Conservation (phyloP, 2,329 filamentous ascomycete genomes). For the Fusarium nygamai region DNA sequence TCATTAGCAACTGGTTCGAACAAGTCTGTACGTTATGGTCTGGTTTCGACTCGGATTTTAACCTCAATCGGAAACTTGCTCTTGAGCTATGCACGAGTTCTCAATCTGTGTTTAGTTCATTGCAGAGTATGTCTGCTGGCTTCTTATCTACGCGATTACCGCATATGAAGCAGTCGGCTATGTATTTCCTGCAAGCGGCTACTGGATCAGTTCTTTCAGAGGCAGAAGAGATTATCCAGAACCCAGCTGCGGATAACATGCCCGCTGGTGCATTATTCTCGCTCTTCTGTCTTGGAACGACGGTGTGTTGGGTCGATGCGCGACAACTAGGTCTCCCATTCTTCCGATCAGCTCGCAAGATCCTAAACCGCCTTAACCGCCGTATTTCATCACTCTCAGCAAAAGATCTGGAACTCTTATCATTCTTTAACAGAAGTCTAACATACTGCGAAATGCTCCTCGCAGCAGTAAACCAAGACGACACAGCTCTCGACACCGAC, state of each 20-base stretch:
- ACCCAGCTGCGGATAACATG: conserved; percentile 33
- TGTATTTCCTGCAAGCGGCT: conserved; percentile 48
- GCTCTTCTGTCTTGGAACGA: conserved; percentile 53
- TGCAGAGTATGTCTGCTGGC: conserved; percentile 55
- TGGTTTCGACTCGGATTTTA: conserved; percentile 52
- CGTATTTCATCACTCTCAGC: conserved; percentile 17
- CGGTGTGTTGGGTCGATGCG: conserved; percentile 53
- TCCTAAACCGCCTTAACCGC: conserved; percentile 42
- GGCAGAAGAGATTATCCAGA: conserved; percentile 41
- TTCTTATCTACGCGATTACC: conserved; percentile 50
- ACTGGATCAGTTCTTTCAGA: conserved; percentile 49
- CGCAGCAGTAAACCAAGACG: conserved; percentile 48
- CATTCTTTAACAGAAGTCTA: conserved; percentile 52
- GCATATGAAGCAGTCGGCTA: conserved; percentile 49
- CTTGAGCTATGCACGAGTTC: conserved; percentile 50
- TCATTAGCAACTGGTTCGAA: conserved; percentile 53
- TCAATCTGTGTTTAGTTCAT: conserved; percentile 49
- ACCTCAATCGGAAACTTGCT: conserved; percentile 52
- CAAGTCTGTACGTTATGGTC: conserved; percentile 55
- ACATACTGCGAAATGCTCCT: conserved; percentile 56
- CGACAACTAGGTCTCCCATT: conserved; percentile 48
- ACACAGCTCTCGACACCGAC: background rate
- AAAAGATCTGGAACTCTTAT: conserved; percentile 45
- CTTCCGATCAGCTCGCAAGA: conserved; percentile 43
- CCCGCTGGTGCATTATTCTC: conserved; percentile 51